Base-by-base conservation (phyloP, 805 yeast genomes). In the Cephaloascus albidus region DNA sequence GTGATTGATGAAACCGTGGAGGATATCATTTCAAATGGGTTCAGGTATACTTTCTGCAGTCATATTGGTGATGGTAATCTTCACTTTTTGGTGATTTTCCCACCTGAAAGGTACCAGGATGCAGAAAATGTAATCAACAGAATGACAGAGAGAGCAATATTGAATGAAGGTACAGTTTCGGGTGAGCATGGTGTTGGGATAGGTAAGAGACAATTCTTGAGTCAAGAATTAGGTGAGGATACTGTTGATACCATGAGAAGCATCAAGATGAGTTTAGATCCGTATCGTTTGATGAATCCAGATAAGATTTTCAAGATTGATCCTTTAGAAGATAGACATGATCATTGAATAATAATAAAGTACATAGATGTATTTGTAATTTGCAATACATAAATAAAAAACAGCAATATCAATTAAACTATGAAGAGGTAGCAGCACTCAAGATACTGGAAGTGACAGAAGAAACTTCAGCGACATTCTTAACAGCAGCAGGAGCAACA, bases 51-150 rank as follows among this genome's bases (percentile, higher is more conserved):
- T 8, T 61, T 63, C 12, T 53, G 66, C 68, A 71, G 71, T 15
- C 72, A 66, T 45, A 58, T 65, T 39, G 72, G 72, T 5, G 72
- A 66, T 47, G 72, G 72, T 2, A 66, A 66, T 50, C 64, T 70
- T 45, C 72, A 66, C 45, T 65, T 65, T 38, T 51, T 64, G 35
- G 34, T 66, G 10, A 42, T 66, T 20, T 66, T 59, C 53, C 66
- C 65, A 48, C 46, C 57, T 34, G 60, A 62, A 36, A 68, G 65
- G 31, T 47, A 48, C 15, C 41, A 45, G 18, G 45, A 54, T 33
- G 56, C 62, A 41, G 57, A 52, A 30, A 39, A 40, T 19, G 55
- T 53, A n/a, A 56, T 53, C 2, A 43, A 48, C 26, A 53, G 47
- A 34, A 53, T 53, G 58, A 52, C 51, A 1, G 40, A 52, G 39